Percentiles rank a stretch among this genome's conserved stretches.
phyloP scores from a whole-genome alignment of 2,329 filamentous ascomycete species.

The Fusarium caatingaense region DNA sequence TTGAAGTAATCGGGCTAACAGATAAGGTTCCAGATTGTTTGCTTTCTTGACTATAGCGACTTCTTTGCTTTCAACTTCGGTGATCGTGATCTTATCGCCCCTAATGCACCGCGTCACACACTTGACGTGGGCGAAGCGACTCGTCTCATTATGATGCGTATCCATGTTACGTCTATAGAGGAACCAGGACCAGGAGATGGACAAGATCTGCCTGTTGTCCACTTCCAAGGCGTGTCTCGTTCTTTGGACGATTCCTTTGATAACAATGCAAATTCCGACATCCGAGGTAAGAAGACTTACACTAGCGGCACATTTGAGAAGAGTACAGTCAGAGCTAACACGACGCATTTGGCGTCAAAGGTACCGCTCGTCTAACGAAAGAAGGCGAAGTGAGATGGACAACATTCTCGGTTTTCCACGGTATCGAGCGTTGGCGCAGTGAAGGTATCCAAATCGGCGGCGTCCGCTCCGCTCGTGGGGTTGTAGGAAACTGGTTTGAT shows the following conservation, averaged over 20 bases:
- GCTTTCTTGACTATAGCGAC: constrained; percentile 75
- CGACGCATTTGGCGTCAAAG: constrained; percentile 52
- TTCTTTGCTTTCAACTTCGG: constrained; percentile 79
- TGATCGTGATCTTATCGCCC: constrained; percentile 53
- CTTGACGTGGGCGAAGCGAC: constrained; percentile 74
- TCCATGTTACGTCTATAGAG: constrained; percentile 71
- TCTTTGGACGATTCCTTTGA: constrained; percentile 74
- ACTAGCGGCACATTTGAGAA: background rate
- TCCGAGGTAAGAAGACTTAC: constrained; percentile 65
- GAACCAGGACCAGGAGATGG: constrained; percentile 68
- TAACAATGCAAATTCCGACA: constrained; percentile 73
- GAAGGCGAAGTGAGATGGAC: constrained; percentile 82
- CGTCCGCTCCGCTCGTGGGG: constrained; percentile 70
- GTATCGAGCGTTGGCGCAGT: constrained; percentile 79
- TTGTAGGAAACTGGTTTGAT: constrained; percentile 83
- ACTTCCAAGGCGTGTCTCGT: constrained; percentile 72
- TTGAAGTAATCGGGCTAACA: constrained; percentile 23
- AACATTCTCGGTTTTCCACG: constrained; percentile 70
- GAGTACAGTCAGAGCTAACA: constrained; percentile 24
- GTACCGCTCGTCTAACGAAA: constrained; percentile 72
- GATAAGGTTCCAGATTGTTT: constrained; percentile 53
- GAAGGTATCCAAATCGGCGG: constrained; percentile 82
- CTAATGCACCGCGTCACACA: constrained; percentile 60
- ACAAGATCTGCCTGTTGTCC: constrained; percentile 70
- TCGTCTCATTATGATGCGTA: constrained; percentile 75